phyloP scores from a whole-genome alignment of 805 yeast genomes.

The Schwanniomyces vanrijiae region DNA sequence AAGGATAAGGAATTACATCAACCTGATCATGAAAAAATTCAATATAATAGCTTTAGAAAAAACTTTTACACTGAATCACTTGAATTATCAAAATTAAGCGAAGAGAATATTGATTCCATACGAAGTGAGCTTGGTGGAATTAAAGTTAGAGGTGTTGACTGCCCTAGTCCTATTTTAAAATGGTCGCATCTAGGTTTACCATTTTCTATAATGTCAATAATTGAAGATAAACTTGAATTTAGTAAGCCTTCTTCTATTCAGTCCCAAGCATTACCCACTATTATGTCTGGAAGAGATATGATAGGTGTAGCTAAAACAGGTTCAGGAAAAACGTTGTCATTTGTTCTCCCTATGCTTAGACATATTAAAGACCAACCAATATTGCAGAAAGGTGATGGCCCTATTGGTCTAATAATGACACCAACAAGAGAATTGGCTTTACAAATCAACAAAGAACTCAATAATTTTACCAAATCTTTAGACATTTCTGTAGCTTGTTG shows the following conservation, averaged over 20 bases:
- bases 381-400: constrained; percentile 55
- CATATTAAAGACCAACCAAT: constrained; percentile 77
- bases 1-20: constrained; percentile 51
- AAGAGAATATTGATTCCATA: constrained; percentile 55
- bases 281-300: constrained; percentile 86
- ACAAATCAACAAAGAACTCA: constrained; percentile 73
- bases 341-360: constrained; percentile 77
- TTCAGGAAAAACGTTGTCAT: constrained; percentile 92
- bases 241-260: constrained; percentile 82
- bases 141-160: constrained; percentile 55
- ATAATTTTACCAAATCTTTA: constrained; percentile 52
- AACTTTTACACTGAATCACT: constrained; percentile 62
- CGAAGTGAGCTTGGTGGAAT: constrained; percentile 62
- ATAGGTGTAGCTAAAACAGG: constrained; percentile 97
- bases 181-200: constrained; percentile 88
- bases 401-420: constrained; percentile 74
- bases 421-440: constrained; percentile 93
- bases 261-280: constrained; percentile 84
- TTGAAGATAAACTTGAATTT: constrained; percentile 53
- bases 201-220: constrained; percentile 48
- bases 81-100: constrained; percentile 47
- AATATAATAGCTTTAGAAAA: constrained; percentile 57
- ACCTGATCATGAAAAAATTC: constrained; percentile 45
- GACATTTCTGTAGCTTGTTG: constrained; percentile 68
- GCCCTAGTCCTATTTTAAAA: constrained; percentile 64